phyloP scores from a whole-genome alignment of 176 grass and related monocot genomes.

The Triticum turgidum region DNA sequence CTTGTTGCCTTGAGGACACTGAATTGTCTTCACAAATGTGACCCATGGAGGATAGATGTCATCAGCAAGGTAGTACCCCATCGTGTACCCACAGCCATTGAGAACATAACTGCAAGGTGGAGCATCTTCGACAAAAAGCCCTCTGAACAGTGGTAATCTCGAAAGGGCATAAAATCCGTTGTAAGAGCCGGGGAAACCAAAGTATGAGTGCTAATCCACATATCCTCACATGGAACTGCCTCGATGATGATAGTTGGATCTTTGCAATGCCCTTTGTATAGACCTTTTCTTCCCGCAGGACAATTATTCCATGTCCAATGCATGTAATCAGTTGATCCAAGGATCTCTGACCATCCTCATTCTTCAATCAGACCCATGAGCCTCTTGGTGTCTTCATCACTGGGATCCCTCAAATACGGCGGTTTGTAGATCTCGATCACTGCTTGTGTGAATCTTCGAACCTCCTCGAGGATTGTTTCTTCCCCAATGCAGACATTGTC shows the following conservation, averaged over 20 bases:
- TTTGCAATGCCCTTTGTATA: too few species aligned
- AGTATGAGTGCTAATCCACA: too few species aligned
- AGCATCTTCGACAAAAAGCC: background rate
- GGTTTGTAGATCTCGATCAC: background rate
- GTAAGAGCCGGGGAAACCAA: background rate
- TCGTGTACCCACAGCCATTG: background rate
- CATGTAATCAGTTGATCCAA: background rate
- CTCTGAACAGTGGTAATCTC: rapidly evolving
- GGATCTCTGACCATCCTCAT: background rate
- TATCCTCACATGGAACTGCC: background rate
- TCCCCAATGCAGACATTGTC: too few species aligned
- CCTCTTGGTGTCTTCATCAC: background rate
- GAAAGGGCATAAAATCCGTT: background rate
- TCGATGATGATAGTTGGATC: background rate
- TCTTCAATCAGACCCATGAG: background rate
- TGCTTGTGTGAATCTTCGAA: background rate
- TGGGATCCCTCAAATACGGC: background rate
- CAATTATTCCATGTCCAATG: background rate
- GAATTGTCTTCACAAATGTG: too few species aligned
- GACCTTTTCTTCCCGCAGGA: too few species aligned
- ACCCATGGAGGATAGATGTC: too few species aligned
- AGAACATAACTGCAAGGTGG: too few species aligned
- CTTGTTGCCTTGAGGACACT: background rate
- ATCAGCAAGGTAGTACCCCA: background rate
- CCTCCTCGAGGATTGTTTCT: too few species aligned